Base-by-base conservation (phyloP, 306 rosid species). In the Fagus sylvatica region DNA sequence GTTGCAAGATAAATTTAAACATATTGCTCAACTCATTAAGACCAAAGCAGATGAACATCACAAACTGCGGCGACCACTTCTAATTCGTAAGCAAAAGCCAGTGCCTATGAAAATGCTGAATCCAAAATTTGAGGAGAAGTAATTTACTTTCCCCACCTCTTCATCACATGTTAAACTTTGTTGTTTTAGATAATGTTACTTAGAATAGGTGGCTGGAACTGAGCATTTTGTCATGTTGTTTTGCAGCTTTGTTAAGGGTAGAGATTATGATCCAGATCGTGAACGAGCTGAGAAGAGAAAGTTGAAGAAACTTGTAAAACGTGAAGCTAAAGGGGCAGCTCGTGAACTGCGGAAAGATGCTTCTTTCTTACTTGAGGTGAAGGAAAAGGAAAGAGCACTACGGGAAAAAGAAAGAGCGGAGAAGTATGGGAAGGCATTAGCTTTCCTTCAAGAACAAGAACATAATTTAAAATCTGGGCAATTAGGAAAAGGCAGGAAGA, bases 291-390 rank as follows among this genome's bases (percentile, higher is more conserved):
- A 88, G 77, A 46, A 15, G 65, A 93, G 76, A 82, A 95, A 93
- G 87, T 61, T 95, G 92, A 80, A 86, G 85, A 91, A 84, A 79
- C 80, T 67, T 28, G 4, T 84, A 48, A 89, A 80, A 85, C 89
- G 91, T 12, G 99, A 95, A 85, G 80, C 86, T 61, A 93, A 95
- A 80, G 92, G 93, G 17, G 97, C 94, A 48, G 88, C 88, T 49
- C 98, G 97, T 13, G 99, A 95, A 81, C 68, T 93, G 81, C 96
- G 98, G 8, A 95, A 93, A 81, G 98, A 93, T 77, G 93, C 88
- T 80, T 72, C 80, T 73, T 91, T 89, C 93, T 84, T 93, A 72
- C 85, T 76, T n/a, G 96, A 81, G 71, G 93, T 85, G 82, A 93
- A 90, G 84, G 93, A 84, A 0, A 91, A 72, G 74, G 93, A 91